Base-by-base conservation (phyloP, 345 rosid species). In the Eucalyptus cloeziana region DNA sequence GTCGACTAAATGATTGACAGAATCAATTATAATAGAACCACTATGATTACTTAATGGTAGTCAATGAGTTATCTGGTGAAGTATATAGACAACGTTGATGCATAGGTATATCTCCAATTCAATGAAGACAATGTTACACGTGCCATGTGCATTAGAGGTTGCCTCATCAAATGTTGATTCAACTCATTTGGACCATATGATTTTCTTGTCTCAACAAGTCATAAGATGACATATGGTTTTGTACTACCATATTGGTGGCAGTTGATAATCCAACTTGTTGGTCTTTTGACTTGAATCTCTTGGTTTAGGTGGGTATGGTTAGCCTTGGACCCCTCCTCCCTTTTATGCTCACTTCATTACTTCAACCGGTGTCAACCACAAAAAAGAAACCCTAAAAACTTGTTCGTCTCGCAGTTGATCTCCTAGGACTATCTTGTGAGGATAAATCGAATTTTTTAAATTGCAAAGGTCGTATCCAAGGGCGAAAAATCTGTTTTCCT, bases 251-350 rank as follows among this genome's bases (percentile, higher is more conserved):
- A 87, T 58, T 89, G n/a, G 88, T 89, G 92, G 89, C 19, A 86
- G 94, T 87, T 92, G 89, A 90, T 85, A 17, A 88, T 90, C 92
- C 93, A 91, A 79, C 12, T 89, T 90, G 31, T 90, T 92, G 93
- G 90, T 49, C 54, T 62, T 90, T 91, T 92, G 92, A 91, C 92
- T 93, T 91, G 69, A 89, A 50, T 93, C 90, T 89, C 92, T 90
- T 40, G 83, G 91, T 89, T 91, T 92, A 90, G 92, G 93, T 94
- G 87, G 14, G 89, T 86, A 19, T 69, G 43, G 90, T 87, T 91
- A 49, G 51, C 43, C 83, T 22, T 71, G 83, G 83, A 71, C 83
- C 83, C 83, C 62, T 80, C 27, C 86, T 40, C 51, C 22, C 79
- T 22, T 86, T 52, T 47, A 33, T 86, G 71, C 86, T 89, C 86